These are phyloP conservation scores for Sophora flavescens DNA, from an alignment of 306 rosid species.

Conservation along the genomic window DNA sequence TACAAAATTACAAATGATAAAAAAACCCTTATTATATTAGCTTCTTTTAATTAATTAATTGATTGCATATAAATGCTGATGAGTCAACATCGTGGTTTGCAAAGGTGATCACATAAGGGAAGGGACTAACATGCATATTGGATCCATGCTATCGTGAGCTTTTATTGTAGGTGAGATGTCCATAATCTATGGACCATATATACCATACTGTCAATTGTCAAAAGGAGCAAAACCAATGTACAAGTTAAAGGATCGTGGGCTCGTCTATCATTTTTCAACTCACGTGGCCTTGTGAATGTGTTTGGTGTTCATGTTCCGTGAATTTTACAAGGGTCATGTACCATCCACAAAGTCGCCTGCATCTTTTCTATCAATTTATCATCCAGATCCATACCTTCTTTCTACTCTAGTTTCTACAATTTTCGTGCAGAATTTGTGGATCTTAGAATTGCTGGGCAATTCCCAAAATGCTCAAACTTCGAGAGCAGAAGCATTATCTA, in stretches of 20 bases:
- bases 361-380: neutral
- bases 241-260: neutral
- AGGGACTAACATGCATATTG: neutral
- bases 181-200: conserved; percentile 42
- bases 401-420: conserved; percentile 5
- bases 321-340: conserved; percentile 27
- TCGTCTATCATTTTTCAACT: conserved; percentile 22
- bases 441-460: neutral
- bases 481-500: neutral
- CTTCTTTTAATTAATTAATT: conserved; percentile 12
- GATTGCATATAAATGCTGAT: conserved; percentile 21
- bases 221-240: conserved; percentile 20
- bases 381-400: neutral
- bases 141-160: neutral
- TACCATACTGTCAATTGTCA: conserved; percentile 32
- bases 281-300: neutral
- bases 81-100: neutral
- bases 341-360: conserved; percentile 1
- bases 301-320: neutral
- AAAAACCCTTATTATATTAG: neutral
- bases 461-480: conserved; percentile 25
- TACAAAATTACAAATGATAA: too few species aligned
- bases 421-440: neutral
- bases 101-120: neutral
- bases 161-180: conserved; percentile 25